These are phyloP conservation scores for Rutstroemia sp. DNA, from an alignment of 2,329 filamentous ascomycete genomes.

Conservation along the genomic window DNA sequence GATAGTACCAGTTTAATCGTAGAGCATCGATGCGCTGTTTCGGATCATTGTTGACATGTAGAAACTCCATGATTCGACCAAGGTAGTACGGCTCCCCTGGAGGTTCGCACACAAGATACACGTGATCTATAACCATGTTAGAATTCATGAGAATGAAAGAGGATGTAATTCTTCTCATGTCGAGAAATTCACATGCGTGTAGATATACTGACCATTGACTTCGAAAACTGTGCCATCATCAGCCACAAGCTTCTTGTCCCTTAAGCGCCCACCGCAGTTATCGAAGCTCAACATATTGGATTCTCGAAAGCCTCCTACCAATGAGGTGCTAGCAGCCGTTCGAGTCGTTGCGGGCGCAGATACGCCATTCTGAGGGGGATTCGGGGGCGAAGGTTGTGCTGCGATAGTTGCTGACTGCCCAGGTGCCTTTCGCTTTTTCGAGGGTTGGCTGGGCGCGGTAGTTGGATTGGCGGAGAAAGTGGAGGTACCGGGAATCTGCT, in stretches of 20 bases:
- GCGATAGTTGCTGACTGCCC: conserved; percentile 17
- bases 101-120: conserved; percentile 95
- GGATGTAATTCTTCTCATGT: neutral
- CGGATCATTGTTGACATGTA: conserved; percentile 70
- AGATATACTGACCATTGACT: conserved; percentile 66
- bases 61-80: conserved; percentile 96
- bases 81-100: conserved; percentile 97
- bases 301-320: conserved; percentile 36
- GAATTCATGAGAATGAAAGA: conserved; percentile 8
- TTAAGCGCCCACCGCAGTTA: conserved; percentile 57
- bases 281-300: conserved; percentile 89
- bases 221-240: conserved; percentile 83
- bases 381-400: conserved; percentile 8
- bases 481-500: conserved; percentile 48
- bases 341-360: conserved; percentile 12
- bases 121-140: conserved; percentile 53
- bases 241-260: conserved; percentile 72
- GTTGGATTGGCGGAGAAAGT: conserved; percentile 45
- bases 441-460: conserved; percentile 36
- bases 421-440: conserved; percentile 80
- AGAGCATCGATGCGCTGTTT: conserved; percentile 73
- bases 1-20: conserved; percentile 97
- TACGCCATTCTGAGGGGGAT: conserved; percentile 8
- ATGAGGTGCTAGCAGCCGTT: conserved; percentile 15
- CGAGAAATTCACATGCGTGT: neutral